These are phyloP conservation scores for Pestalotiopsis sp. DNA, from an alignment of 2,329 filamentous ascomycete species.

Conservation along the genomic window DNA sequence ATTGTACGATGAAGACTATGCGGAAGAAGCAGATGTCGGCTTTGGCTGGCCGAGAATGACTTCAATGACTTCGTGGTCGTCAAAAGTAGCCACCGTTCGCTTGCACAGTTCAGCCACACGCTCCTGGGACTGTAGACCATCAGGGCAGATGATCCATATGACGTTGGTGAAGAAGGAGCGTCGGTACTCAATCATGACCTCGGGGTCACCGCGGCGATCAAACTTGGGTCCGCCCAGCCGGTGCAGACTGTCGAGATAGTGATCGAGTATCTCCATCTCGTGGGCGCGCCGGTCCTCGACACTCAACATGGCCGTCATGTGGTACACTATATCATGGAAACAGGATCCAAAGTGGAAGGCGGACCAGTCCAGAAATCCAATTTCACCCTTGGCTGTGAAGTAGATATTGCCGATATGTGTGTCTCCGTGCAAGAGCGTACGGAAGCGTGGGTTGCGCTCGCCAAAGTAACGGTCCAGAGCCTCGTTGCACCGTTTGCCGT, in stretches of 20 bases:
- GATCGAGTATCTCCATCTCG: constrained; percentile 39
- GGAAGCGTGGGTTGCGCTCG: constrained; percentile 39
- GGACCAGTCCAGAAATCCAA: constrained; percentile 45
- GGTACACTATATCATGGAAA: constrained; percentile 46
- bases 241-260: constrained; percentile 37
- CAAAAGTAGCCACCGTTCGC: constrained; percentile 35
- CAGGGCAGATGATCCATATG: constrained; percentile 32
- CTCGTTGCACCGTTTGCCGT: constrained; percentile 34
- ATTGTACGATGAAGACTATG: background rate
- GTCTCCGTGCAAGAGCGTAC: constrained; percentile 45
- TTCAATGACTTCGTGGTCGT: constrained; percentile 41
- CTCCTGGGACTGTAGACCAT: constrained; percentile 37
- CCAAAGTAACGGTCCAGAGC: constrained; percentile 40
- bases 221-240: constrained; percentile 35
- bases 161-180: constrained; percentile 35
- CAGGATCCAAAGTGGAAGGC: constrained; percentile 42
- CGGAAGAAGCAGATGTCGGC: background rate
- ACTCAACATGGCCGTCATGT: constrained; percentile 39
- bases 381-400: constrained; percentile 35
- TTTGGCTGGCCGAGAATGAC: constrained; percentile 16
- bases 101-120: constrained; percentile 34
- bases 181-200: constrained; percentile 33
- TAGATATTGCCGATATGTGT: constrained; percentile 47
- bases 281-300: constrained; percentile 42
- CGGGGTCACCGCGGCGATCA: constrained; percentile 31